Base-by-base conservation (phyloP, 495 filamentous ascomycete species). In the Letharia columbiana region DNA sequence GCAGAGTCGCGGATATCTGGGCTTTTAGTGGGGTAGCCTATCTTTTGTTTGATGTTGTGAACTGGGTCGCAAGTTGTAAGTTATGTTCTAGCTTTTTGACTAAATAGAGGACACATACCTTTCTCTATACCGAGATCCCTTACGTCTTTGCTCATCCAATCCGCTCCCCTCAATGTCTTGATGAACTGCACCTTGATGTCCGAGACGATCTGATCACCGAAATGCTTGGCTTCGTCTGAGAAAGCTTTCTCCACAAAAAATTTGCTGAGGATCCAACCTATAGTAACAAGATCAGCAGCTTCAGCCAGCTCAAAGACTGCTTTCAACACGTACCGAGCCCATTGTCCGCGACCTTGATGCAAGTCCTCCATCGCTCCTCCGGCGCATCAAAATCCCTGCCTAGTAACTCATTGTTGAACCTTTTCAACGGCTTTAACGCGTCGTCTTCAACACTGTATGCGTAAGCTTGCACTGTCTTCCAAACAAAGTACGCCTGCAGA, bases 71-170 rank as follows among this genome's bases (percentile, higher is more conserved):
- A 2, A 28, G 13, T 15, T 9, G 18, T 66, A 20, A 66, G 64
- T 35, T 23, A 15, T 52, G 35, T 28, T 7, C 13, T 59, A 7
- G 4, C 49, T 10, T 40, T 10, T 20, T 15, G 40, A 57, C 15
- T 4, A 23, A 23, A 31, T 10, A 52, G 23, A 31, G 8, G 45
- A 2, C 28, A n/a, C 56, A 20, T 65, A 70, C 71, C 71, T 72
- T 91, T 91, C 66, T 87, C 73, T 54, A 83, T 83, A 41, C 85
- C 87, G 33, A 85, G 72, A 64, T 84, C 77, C 52, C 83, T 82
- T 37, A 88, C 83, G 52, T 84, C 82, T 11, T 85, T 76, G 65
- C 84, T 84, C 86, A 91, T 90, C 88, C 89, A 91, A 20, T 77
- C 73, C 10, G 86, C 80, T 28, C 74, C 77, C 54, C 81, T 77